Evolutionary conservation across 495 filamentous ascomycete species (phyloP).

Genomic region (Tuber borchii): DNA sequence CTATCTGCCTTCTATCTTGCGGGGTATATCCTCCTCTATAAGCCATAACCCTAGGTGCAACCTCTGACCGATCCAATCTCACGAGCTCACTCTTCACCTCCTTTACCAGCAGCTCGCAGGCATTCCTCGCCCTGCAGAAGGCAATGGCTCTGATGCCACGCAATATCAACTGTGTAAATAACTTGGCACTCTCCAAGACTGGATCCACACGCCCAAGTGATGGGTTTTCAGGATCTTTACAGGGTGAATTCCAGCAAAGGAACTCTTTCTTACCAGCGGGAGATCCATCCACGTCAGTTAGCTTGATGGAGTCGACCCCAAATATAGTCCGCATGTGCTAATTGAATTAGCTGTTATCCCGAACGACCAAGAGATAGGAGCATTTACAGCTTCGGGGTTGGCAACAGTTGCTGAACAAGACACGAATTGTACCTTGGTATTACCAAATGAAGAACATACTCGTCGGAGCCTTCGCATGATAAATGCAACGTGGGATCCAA

Average conservation of each 20-base stretch:
- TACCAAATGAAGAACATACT: constrained; percentile 87
- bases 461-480: constrained; percentile 87
- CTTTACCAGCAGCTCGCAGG: constrained; percentile 77
- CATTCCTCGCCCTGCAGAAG: constrained; percentile 78
- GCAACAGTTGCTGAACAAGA: constrained; percentile 96
- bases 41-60: constrained; percentile 77
- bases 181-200: constrained; percentile 71
- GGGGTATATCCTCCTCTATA: constrained; percentile 95
- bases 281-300: constrained; percentile 88
- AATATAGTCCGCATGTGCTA: constrained; percentile 92
- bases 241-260: constrained; percentile 96
- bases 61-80: constrained; percentile 63
- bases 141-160: constrained; percentile 89
- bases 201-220: constrained; percentile 77
- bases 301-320: constrained; percentile 67
- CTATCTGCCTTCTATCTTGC: constrained; percentile 83
- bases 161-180: constrained; percentile 86
- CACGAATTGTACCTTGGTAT: constrained; percentile 81
- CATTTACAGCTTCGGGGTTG: constrained; percentile 59
- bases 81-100: constrained; percentile 73
- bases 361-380: not conserved
- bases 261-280: constrained; percentile 93
- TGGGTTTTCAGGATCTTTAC: constrained; percentile 81
- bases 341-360: constrained; percentile 5
- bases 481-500: constrained; percentile 88